phyloP scores from a whole-genome alignment of 306 rosid species.

The Canavalia ensiformis region DNA sequence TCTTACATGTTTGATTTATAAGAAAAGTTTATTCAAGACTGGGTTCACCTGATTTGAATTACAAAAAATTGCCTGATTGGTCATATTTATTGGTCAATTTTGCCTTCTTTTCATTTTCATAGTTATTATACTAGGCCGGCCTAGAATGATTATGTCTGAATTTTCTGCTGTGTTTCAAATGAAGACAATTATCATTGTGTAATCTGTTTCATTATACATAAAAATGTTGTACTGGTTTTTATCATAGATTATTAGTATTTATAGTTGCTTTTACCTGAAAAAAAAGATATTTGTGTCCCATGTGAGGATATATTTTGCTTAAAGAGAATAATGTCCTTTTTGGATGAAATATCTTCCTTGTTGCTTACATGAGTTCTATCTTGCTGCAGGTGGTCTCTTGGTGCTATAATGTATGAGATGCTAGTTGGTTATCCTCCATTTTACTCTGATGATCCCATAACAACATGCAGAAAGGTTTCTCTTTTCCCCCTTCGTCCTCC shows the following conservation, averaged over 20 bases:
- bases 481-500: not conserved
- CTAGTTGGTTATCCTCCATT: conserved; percentile 97
- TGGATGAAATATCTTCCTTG: conserved; percentile 17
- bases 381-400: conserved; percentile 95
- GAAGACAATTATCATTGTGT: not conserved
- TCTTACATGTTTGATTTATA: not conserved
- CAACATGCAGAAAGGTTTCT: conserved; percentile 93
- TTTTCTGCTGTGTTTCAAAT: conserved; percentile 1
- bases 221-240: not conserved
- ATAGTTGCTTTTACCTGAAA: conserved; percentile 14
- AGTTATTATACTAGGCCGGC: not conserved
- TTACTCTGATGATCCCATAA: conserved; percentile 91
- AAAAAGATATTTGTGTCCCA: not conserved
- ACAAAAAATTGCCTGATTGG: not conserved
- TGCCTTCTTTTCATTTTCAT: not conserved
- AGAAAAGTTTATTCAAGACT: conserved; percentile 2
- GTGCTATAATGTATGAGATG: conserved; percentile 97
- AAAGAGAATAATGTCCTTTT: not conserved
- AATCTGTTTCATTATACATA: not conserved
- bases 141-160: not conserved
- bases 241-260: conserved; percentile 3
- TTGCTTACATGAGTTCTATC: conserved; percentile 44
- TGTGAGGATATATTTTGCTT: conserved; percentile 24
- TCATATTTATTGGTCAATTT: conserved; percentile 7
- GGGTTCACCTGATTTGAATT: not conserved